Percentiles rank a stretch among this genome's conserved stretches.
Evolutionary conservation across 768 basidiomycete species (phyloP).

Genomic region (Xanthoconium purpureum): DNA sequence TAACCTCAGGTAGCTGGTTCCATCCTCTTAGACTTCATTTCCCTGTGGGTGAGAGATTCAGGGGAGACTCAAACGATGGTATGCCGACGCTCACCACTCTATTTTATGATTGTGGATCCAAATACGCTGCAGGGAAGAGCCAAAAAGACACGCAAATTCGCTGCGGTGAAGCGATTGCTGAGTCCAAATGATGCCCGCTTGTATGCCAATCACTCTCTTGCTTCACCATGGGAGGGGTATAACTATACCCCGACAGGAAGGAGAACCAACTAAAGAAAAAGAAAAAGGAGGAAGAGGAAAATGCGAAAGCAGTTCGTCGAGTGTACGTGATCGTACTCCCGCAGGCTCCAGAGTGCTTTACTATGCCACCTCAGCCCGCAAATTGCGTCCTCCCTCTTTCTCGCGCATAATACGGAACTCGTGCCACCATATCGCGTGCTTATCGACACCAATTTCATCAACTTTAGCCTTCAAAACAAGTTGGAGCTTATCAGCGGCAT

Average conservation of each 20-base stretch:
- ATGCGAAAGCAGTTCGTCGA: slow-evolving; percentile 71
- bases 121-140: slow-evolving; percentile 64
- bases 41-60: no score
- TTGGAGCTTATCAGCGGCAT: slow-evolving; percentile 94
- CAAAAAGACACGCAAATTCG: slow-evolving; percentile 94
- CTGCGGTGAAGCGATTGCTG: slow-evolving; percentile 87
- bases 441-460: slow-evolving; percentile 99
- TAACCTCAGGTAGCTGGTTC: not conserved
- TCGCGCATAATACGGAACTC: slow-evolving; percentile 92
- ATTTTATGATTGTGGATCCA: not conserved
- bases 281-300: slow-evolving; percentile 78
- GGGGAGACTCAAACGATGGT: slow-evolving; percentile 16
- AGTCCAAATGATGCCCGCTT: slow-evolving; percentile 92
- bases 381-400: slow-evolving; percentile 87
- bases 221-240: not conserved
- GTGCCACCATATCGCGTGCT: slow-evolving; percentile 96
- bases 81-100: not conserved
- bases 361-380: slow-evolving; percentile 53
- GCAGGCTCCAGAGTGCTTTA: not conserved
- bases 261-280: slow-evolving; percentile 90
- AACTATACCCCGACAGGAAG: slow-evolving; percentile 54
- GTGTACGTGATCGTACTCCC: slow-evolving; percentile 53
- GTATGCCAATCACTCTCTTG: slow-evolving; percentile 44
- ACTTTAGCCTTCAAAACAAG: slow-evolving; percentile 97
- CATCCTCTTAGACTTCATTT: no score